Percentiles rank a stretch among this genome's conserved stretches.
Evolutionary conservation across 805 yeast genomes (phyloP).

Genomic region (Torulaspora microellipsoides): DNA sequence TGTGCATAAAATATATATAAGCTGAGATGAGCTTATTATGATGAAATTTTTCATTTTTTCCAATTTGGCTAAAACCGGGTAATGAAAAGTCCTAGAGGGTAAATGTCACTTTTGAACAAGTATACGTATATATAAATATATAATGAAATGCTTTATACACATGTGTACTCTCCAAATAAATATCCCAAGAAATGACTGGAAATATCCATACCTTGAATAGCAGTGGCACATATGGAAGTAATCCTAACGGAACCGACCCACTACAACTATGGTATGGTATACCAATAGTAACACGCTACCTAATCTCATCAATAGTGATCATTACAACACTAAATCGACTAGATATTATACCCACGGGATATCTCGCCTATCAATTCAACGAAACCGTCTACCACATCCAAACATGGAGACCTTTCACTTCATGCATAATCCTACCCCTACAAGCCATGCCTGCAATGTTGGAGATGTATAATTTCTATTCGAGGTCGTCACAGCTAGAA

Average conservation of each 20-base stretch:
- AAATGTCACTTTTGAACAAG: too few relatives aligned
- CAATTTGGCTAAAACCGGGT: neutral
- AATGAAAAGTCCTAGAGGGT: too few relatives aligned
- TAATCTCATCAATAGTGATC: conserved; percentile 45
- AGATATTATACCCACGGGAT: conserved; percentile 27
- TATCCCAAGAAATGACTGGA: neutral
- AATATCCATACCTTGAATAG: conserved; percentile 15
- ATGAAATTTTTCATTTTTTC: conserved; percentile 6
- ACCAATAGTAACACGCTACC: conserved; percentile 59
- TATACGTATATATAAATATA: too few relatives aligned
- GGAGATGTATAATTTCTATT: conserved; percentile 26
- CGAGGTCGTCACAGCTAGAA: conserved; percentile 28
- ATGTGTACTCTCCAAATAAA: neutral
- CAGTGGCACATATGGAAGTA: neutral
- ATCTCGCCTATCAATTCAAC: conserved; percentile 20
- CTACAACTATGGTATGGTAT: conserved; percentile 26
- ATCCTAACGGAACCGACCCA: neutral
- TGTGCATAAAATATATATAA: neutral
- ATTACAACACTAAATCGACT: conserved; percentile 40
- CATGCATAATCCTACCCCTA: conserved; percentile 24
- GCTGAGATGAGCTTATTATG: conserved; percentile 6
- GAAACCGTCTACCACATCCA: conserved; percentile 19
- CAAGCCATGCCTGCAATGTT: conserved; percentile 26
- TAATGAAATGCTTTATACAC: too few relatives aligned
- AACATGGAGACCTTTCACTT: conserved; percentile 30